Conservation (phyloP, 2,329 filamentous ascomycete species). For the Trichoderma afroharzianum region DNA sequence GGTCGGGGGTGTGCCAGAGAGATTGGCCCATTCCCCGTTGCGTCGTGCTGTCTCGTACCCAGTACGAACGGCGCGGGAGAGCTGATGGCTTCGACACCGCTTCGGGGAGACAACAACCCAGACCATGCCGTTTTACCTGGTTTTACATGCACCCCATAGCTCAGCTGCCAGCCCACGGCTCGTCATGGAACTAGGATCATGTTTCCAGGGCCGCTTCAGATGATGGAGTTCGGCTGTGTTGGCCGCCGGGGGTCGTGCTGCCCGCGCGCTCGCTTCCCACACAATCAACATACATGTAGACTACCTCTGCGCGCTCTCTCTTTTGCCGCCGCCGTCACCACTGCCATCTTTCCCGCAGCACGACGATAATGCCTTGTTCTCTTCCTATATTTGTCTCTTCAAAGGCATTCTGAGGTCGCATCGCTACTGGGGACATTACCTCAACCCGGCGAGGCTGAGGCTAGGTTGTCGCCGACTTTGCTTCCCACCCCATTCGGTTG, state of each 20-base stretch:
- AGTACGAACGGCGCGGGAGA: conserved; percentile 9
- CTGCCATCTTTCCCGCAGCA: conserved; percentile 9
- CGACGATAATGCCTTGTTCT: conserved; percentile 7
- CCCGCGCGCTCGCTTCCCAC: conserved; percentile 16
- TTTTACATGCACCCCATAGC: conserved; percentile 30
- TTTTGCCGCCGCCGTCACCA: conserved; percentile 3
- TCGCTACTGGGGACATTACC: conserved; percentile 2
- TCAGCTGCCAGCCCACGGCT: conserved; percentile 29
- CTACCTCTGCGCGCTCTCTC: conserved; percentile 12
- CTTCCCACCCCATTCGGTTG: conserved; percentile 11
- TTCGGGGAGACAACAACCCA: conserved; percentile 5
- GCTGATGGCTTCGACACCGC: conserved; percentile 18
- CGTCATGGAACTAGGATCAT: conserved; percentile 19
- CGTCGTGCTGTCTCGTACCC: not conserved
- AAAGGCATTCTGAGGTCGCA: not conserved
- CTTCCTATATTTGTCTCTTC: conserved; percentile 15
- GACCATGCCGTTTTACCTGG: conserved; percentile 10
- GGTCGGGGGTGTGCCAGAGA: conserved; percentile 2
- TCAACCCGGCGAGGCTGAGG: conserved; percentile 13
- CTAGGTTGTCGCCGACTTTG: conserved; percentile 3
- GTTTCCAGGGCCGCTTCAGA: conserved; percentile 11
- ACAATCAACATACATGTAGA: conserved; percentile 16
- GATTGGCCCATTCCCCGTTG: conserved; percentile 9
- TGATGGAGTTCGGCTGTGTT: conserved; percentile 14
- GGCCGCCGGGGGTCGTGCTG: conserved; percentile 5